Evolutionary conservation across 768 basidiomycete species (phyloP).

Genomic region (Mycena albidolilacea): DNA sequence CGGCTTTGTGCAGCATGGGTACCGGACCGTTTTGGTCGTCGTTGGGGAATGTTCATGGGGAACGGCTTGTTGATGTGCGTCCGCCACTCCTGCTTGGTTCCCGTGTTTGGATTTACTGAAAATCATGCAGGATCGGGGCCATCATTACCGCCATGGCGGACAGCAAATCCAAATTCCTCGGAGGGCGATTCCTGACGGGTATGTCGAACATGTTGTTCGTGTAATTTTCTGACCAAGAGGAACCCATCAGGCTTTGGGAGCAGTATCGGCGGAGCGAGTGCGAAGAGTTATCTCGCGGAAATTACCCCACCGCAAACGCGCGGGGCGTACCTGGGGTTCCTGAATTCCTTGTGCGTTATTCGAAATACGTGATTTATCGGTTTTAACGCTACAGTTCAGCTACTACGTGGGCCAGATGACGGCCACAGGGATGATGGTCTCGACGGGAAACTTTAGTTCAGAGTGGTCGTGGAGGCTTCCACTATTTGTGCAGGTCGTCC

Average conservation of each 20-base stretch:
- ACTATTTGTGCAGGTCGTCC: slow-evolving; percentile 62
- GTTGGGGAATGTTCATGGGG: slow-evolving; percentile 65
- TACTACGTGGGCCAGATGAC: slow-evolving; percentile 69
- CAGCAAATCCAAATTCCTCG: slow-evolving; percentile 60
- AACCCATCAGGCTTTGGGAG: slow-evolving; percentile 54
- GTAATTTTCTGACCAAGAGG: neutral
- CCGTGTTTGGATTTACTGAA: neutral
- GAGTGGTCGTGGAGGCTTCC: slow-evolving; percentile 66
- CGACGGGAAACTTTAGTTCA: slow-evolving; percentile 58
- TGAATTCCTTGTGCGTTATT: slow-evolving; percentile 63
- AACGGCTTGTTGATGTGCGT: slow-evolving; percentile 62
- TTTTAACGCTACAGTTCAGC: slow-evolving; percentile 42
- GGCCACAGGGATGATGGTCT: slow-evolving; percentile 70
- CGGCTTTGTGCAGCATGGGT: slow-evolving; percentile 38
- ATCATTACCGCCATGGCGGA: slow-evolving; percentile 65
- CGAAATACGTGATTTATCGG: neutral
- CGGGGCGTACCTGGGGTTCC: slow-evolving; percentile 65
- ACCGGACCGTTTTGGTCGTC: slow-evolving; percentile 65
- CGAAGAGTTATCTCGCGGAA: slow-evolving; percentile 68
- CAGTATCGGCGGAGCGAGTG: slow-evolving; percentile 61
- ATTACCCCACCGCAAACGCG: slow-evolving; percentile 63
- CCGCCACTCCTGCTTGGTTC: neutral
- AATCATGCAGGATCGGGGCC: slow-evolving; percentile 57
- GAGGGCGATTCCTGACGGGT: slow-evolving; percentile 68
- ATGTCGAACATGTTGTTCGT: slow-evolving; percentile 5